Conservation (phyloP, 148 eudicot species). For the Limonium bicolor region DNA sequence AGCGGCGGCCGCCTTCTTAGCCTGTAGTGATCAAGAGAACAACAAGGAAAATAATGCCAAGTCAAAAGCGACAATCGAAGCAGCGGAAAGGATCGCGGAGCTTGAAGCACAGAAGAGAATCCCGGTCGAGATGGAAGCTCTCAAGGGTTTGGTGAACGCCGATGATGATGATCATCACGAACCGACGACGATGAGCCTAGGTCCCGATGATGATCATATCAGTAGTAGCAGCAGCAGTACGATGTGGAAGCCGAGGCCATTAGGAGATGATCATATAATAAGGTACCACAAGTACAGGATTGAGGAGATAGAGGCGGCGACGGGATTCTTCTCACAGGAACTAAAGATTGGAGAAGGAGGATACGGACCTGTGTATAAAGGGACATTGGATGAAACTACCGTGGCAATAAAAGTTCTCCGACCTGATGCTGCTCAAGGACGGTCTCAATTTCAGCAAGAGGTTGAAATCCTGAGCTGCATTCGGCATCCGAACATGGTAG, state of each 20-base stretch:
- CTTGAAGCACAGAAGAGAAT: slow-evolving; percentile 48
- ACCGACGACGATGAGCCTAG: too few species aligned
- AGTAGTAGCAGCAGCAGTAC: slow-evolving; percentile 37
- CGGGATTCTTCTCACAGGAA: slow-evolving; percentile 39
- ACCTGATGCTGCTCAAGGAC: slow-evolving; percentile 96
- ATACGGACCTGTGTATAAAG: slow-evolving; percentile 78
- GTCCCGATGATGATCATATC: too few species aligned
- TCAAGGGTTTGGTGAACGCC: too few species aligned
- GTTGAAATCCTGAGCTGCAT: slow-evolving; percentile 66
- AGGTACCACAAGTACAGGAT: slow-evolving; percentile 59
- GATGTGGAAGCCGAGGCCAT: slow-evolving; percentile 18
- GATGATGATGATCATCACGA: too few species aligned
- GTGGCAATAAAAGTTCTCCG: slow-evolving; percentile 87
- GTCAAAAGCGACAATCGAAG: slow-evolving; percentile 55
- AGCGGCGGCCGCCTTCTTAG: too few species aligned
- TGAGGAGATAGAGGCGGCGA: slow-evolving; percentile 79
- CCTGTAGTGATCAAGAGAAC: too few species aligned
- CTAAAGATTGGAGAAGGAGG: slow-evolving; percentile 96
- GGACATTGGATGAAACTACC: slow-evolving; percentile 58
- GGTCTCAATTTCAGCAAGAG: slow-evolving; percentile 91
- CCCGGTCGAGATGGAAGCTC: slow-evolving; percentile 32
- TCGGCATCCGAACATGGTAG: slow-evolving; percentile 83
- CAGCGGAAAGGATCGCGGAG: slow-evolving; percentile 56
- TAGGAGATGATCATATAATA: slow-evolving; percentile 14
- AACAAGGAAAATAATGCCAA: slow-evolving; percentile 58